phyloP scores from a whole-genome alignment of 164 flowering plant genomes.

The Sextonia rubra region DNA sequence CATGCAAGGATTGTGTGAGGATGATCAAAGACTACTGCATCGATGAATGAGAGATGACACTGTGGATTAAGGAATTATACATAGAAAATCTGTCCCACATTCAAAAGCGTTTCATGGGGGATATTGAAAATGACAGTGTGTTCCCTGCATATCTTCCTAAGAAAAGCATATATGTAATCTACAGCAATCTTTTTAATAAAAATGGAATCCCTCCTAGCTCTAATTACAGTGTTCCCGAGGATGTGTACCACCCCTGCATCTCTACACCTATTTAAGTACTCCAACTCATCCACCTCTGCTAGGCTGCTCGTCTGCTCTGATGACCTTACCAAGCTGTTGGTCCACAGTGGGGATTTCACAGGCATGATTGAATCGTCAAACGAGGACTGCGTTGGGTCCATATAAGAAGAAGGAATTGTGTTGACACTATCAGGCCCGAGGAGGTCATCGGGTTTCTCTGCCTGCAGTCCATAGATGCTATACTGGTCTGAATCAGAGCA shows the following conservation, averaged over 20 bases:
- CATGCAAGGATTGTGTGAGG: too few species aligned
- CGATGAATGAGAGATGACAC: too few species aligned
- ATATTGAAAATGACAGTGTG: conserved; percentile 70
- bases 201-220: conserved; percentile 63
- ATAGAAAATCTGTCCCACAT: conserved; percentile 79
- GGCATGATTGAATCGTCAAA: conserved; percentile 57
- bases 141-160: conserved; percentile 88
- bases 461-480: conserved; percentile 48
- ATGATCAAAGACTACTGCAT: too few species aligned
- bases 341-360: conserved; percentile 29
- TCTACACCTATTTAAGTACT: conserved; percentile 63
- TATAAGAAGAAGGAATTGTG: conserved; percentile 24
- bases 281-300: conserved; percentile 63
- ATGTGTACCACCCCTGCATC: conserved; percentile 96
- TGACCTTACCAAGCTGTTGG: conserved; percentile 21
- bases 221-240: conserved; percentile 77
- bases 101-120: conserved; percentile 82
- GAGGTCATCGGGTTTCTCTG: conserved; percentile 38
- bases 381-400: conserved; percentile 44
- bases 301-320: conserved; percentile 47
- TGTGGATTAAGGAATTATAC: conserved; percentile 31
- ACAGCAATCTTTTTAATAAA: conserved; percentile 70
- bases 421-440: conserved; percentile 30
- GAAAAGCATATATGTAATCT: conserved; percentile 85
- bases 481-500: conserved; percentile 64